Evolutionary conservation across 1,284 basidiomycete species (phyloP).

Genomic region (Cutaneotrichosporon cutaneum): DNA sequence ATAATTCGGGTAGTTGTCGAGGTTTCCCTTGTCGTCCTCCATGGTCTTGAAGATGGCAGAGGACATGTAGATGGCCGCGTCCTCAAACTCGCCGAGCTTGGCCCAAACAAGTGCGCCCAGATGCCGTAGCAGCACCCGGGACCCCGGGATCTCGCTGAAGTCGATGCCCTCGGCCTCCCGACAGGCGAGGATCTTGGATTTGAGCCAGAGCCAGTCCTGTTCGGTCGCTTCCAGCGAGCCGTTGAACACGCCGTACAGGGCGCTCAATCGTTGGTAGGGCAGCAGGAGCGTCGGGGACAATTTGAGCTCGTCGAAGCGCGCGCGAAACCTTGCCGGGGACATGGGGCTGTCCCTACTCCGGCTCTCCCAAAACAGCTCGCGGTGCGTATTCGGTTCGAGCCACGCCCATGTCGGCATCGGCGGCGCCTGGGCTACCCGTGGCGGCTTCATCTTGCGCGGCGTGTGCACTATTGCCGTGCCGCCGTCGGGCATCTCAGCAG

Average conservation of each 20-base stretch:
- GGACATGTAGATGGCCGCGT: background rate
- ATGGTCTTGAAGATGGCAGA: constrained; percentile 11
- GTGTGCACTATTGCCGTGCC: constrained; percentile 11
- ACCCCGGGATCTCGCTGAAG: constrained; percentile 16
- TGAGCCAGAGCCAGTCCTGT: constrained; percentile 22
- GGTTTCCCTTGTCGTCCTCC: background rate
- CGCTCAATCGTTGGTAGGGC: constrained; percentile 4
- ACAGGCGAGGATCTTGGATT: background rate
- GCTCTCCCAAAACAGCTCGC: constrained; percentile 3
- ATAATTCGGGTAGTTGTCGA: constrained; percentile 1
- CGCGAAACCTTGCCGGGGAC: background rate
- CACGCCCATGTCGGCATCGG: constrained; percentile 9
- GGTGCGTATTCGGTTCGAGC: background rate
- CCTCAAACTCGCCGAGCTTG: constrained; percentile 10
- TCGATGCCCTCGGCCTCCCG: background rate
- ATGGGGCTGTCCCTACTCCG: background rate
- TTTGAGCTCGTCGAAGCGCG: background rate
- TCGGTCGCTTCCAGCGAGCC: background rate
- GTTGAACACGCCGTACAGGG: constrained; percentile 8
- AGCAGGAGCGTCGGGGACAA: constrained; percentile 6
- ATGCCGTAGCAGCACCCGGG: constrained; percentile 1
- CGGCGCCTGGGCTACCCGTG: background rate
- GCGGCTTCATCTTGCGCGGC: background rate
- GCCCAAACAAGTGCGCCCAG: constrained; percentile 14
- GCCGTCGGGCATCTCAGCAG: background rate